Evolutionary conservation across 2,329 filamentous ascomycete genomes (phyloP).

Genomic region (Scolecobasidium constrictum): DNA sequence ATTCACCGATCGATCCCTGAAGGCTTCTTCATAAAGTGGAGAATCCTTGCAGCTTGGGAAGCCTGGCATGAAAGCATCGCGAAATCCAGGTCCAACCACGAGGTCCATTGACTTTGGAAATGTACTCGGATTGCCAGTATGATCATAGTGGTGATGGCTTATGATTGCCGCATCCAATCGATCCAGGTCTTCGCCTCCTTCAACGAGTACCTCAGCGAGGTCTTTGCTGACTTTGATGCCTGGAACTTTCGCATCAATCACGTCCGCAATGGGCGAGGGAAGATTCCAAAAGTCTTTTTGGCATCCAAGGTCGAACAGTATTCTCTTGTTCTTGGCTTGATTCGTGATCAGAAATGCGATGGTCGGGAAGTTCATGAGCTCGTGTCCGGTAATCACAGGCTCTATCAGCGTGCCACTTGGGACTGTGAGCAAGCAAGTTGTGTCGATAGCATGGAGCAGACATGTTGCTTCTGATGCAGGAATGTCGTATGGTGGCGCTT

Average conservation of each 20-base stretch:
- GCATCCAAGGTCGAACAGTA: conserved; percentile 7
- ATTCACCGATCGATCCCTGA: neutral
- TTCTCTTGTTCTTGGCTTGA: neutral
- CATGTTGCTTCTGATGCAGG: no score
- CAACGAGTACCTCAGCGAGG: neutral
- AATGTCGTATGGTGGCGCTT: no score
- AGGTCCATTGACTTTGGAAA: conserved; percentile 38
- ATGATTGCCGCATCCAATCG: neutral
- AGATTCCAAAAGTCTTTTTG: conserved; percentile 7
- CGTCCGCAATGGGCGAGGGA: conserved; percentile 1
- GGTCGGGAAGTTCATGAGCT: conserved; percentile 1
- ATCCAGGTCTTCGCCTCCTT: neutral
- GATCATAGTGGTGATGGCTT: conserved; percentile 36
- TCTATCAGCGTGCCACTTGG: neutral
- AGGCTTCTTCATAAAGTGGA: neutral
- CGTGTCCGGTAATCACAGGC: neutral
- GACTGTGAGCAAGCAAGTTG: neutral
- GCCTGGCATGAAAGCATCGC: conserved; percentile 33
- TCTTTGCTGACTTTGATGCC: neutral
- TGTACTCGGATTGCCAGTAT: conserved; percentile 37
- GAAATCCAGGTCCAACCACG: conserved; percentile 43
- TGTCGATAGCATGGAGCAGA: no score
- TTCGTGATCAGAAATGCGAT: conserved; percentile 6
- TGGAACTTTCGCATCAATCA: neutral
- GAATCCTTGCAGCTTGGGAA: conserved; percentile 25